Percentiles rank a stretch among this genome's conserved stretches.
Evolutionary conservation across 768 basidiomycete species (phyloP).

Genomic region (Kwoniella europaea): DNA sequence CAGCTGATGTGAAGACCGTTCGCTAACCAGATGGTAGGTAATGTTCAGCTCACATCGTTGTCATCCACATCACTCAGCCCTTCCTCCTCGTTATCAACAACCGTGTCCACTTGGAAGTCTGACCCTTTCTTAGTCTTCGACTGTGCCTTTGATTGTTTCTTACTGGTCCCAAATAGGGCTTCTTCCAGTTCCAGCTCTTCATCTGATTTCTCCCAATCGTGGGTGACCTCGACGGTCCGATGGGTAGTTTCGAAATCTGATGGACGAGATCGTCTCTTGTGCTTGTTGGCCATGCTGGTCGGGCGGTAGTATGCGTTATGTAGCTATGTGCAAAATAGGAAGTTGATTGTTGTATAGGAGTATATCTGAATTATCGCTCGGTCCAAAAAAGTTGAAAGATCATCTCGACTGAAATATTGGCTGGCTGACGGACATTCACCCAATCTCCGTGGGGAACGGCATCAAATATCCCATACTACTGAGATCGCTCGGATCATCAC

Average conservation of each 20-base stretch:
- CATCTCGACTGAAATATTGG: background rate
- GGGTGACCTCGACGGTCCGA: constrained; percentile 2
- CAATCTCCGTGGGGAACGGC: background rate
- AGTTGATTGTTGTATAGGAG: background rate
- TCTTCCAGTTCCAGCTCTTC: constrained; percentile 57
- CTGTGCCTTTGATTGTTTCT: constrained; percentile 30
- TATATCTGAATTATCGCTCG: background rate
- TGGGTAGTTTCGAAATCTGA: constrained; percentile 7
- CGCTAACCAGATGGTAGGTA: background rate
- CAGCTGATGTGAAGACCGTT: background rate
- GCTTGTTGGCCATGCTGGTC: constrained; percentile 18
- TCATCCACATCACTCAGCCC: constrained; percentile 32
- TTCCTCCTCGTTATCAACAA: constrained; percentile 18
- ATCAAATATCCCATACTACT: background rate
- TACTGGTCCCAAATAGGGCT: constrained; percentile 48
- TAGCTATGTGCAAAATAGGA: background rate
- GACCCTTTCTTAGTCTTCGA: background rate
- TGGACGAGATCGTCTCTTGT: constrained; percentile 18
- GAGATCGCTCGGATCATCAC: background rate
- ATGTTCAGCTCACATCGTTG: constrained; percentile 27
- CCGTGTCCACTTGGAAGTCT: background rate
- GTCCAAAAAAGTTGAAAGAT: background rate
- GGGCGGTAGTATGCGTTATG: background rate
- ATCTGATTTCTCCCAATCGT: constrained; percentile 50
- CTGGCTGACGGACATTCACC: background rate